A percentile compares a stretch with the other conserved stretches of the same genome.
These are phyloP conservation scores for Starmerella scarabaei DNA, from an alignment of 805 yeast species.

Conservation along the genomic window DNA sequence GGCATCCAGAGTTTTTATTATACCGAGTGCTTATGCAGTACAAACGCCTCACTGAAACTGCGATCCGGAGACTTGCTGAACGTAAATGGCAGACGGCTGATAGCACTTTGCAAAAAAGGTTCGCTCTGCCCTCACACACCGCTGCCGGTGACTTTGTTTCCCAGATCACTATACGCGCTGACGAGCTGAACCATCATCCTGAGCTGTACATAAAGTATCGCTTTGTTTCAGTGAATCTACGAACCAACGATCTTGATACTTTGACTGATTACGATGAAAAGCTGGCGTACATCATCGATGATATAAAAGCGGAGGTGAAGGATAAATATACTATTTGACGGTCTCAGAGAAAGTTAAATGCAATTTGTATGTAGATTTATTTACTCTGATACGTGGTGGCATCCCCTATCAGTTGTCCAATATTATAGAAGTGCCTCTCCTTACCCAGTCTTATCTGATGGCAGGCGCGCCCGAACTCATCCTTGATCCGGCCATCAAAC, in stretches of 20 bases:
- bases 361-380: not conserved
- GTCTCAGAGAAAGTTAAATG: too few relatives aligned
- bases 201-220: constrained; percentile 17
- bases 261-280: constrained; percentile 16
- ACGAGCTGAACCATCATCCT: constrained; percentile 20
- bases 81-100: constrained; percentile 11
- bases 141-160: constrained; percentile 18
- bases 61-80: constrained; percentile 2
- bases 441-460: not conserved
- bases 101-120: constrained; percentile 12
- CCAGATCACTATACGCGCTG: constrained; percentile 17
- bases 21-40: too few relatives aligned
- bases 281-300: constrained; percentile 16
- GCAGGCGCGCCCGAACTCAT: constrained; percentile 33
- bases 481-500: constrained; percentile 68
- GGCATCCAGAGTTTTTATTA: too few relatives aligned
- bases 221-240: constrained; percentile 14
- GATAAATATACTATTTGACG: not conserved
- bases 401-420: too few relatives aligned
- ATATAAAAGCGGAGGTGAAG: not conserved
- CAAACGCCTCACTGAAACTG: not conserved
- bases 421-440: too few relatives aligned
- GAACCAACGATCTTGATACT: constrained; percentile 17
- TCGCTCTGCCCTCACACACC: constrained; percentile 17
- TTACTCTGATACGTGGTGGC: too few relatives aligned